Base-by-base conservation (phyloP, 106 monocot species). In the Acanthochlamys bracteata region DNA sequence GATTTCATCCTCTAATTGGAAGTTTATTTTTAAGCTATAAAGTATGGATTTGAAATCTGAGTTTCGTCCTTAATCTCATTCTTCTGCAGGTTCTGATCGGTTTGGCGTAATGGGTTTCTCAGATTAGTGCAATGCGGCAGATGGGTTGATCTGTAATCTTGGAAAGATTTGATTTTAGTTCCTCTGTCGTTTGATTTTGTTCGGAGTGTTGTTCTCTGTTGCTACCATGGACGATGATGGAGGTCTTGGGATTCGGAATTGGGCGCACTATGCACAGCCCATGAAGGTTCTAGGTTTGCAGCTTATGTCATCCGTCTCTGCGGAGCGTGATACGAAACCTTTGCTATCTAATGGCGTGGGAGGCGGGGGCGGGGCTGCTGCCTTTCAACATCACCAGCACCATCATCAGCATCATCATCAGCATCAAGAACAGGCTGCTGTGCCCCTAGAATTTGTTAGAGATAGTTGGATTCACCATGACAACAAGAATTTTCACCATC, bases 201-300 rank as follows among this genome's bases (percentile, higher is more conserved):
- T 3, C 6, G 49, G 49, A 49, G 17, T 53, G 60, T 23, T 4
- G 14, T 49, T 49, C 12, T 49, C 49, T 49, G 49, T 17, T 6
- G 10, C 33, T 2, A 27, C 46, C 14, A 92, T 92, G 92, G 92
- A 88, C 40, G 82, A 82, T 4, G 82, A 88, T 41, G 83, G 83
- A 1, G 65, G 71, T n/a, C 66, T 91, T 53, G 82, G 77, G 42
- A 75, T 78, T 23, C 71, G 76, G 59, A 64, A 73, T 64, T 88
- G 92, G 84, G 75, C 79, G 15, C 88, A 75, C 73, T 93, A 78
- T 42, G 75, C 78, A 4, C 75, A 61, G 41, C 75, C 77, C 16
- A 21, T 70, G 24, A 85, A 74, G 63, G 75, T 64, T 62, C 66
- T 88, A n/a, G 85, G 82, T 42, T 71, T 93, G 60, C 88, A 85